These are phyloP conservation scores for Diversispora epigaea DNA, from an alignment of 192 early-diverging fungal genomes.

Conservation along the genomic window DNA sequence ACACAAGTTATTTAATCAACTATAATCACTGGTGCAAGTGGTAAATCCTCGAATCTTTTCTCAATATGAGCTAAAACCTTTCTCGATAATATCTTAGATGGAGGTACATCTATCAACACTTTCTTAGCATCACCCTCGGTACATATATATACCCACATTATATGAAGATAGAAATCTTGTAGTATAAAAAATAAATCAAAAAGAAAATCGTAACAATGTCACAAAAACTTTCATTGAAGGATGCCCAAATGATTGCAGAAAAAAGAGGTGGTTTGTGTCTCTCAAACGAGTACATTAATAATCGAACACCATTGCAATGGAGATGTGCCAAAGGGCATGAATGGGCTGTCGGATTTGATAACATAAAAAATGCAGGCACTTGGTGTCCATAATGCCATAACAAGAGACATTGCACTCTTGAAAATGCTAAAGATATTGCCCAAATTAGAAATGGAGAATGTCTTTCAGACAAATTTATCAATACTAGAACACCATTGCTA, in stretches of 20 bases:
- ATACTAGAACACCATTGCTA: neutral
- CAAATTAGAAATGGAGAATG: constrained; percentile 1
- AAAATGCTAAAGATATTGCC: neutral
- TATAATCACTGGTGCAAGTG: no score
- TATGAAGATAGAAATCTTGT: no score
- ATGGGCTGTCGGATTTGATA: neutral
- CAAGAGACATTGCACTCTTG: neutral
- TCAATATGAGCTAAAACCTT: no score
- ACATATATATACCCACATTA: no score
- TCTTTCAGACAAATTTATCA: constrained; percentile 3
- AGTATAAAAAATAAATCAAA: no score
- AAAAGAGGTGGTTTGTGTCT: neutral
- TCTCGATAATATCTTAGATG: no score
- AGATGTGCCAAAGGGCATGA: neutral
- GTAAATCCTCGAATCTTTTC: no score
- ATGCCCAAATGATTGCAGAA: neutral
- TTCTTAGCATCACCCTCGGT: no score
- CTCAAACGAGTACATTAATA: neutral
- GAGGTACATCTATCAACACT: no score
- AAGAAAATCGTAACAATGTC: no score
- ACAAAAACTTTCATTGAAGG: neutral
- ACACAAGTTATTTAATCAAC: no score
- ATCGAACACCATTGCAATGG: neutral
- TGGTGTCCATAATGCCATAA: neutral
- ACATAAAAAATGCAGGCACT: neutral